Evolutionary conservation across 495 filamentous ascomycete genomes (phyloP), one percentile per base, ranked within the genome.

Genomic region (Penicillium nucicola): DNA sequence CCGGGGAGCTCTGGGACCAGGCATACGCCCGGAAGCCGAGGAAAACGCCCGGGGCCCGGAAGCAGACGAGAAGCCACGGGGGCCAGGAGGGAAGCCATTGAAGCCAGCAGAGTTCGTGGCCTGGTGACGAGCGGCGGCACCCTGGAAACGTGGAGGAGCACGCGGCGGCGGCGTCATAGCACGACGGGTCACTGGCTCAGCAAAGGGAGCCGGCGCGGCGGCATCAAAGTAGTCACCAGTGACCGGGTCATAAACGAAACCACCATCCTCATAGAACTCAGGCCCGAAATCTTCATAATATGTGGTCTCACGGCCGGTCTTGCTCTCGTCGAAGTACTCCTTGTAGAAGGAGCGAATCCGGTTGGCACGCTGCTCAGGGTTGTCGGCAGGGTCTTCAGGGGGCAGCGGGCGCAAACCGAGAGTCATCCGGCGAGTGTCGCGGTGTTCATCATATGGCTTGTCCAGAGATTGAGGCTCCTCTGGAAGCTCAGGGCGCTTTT

Each of bases 321-420:
- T 88, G 15, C 80, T 84, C 19, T 96, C 92, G 45, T 98, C 93
- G 53, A 98, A 98, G 68, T 97, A 97, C 68, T 97, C 93, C 67
- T 96, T 96, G 74, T 98, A 98, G 74, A 98, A 98, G 19, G 95
- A 97, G 57, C 93, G 83, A 55, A 98, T 97, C 18, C 95, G 83
- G 71, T 96, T 97, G 52, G 93, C 93, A 64, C 93, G 83, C 69
- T 92, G 83, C 71, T 97, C 93, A 2, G 93, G 89, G 62, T 95
- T 89, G 55, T 90, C 88, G 23, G 77, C 67, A n/a, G 90, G 88
- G 30, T 88, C 86, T 58, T 92, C 88, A 43, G 90, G 90, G 4
- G 93, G 93, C 30, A 98, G 79, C 37, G 93, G 93, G n/a, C 95
- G 86, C 60, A 95, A 80, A 20, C 92, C 90, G 62, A 97, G 86